Evolutionary conservation across 305 asterid genomes (phyloP), one percentile per base, ranked within the genome.

Genomic region (Fraxinus paxiana): DNA sequence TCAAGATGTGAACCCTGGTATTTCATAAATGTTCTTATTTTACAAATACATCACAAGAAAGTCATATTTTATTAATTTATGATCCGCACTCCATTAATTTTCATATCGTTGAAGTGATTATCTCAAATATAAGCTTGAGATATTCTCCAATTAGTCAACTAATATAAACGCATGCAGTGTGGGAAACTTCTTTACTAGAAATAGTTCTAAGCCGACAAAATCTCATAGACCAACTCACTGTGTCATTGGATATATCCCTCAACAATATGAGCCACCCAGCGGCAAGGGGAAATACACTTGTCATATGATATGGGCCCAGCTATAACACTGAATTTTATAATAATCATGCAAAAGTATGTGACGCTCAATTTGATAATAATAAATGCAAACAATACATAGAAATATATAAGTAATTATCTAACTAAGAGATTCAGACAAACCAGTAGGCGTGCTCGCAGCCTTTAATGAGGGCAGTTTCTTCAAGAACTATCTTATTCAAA

Each of bases 401-500:
- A 81, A 59, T 10, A 63, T 26, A 63, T 9, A 63, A 63, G 41
- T 28, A 69, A 69, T 12, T 69, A 15, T 69, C 41, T 2, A 30
- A 30, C 5, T 69, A 28, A 77, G 82, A 84, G 89, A 86, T 73
- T 73, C 76, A 77, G 85, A 91, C 95, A 83, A 88, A 92, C 97
- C 95, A 94, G 92, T 92, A 92, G 80, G 94, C 93, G 78, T 94
- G 98, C 95, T 94, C 95, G 94, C 98, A 94, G 84, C 98, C 97
- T 92, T 92, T 92, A 81, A 92, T 93, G 80, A 92, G 92, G 43
- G 97, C 98, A 43, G 92, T 94, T 82, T 94, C 97, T 79, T 94
- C 90, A 35, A 92, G 93, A 83, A 75, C 83, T 73, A 94, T 91
- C 86, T 84, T 87, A 85, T 89, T 80, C 87, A 92, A 85, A 84